Conservation (phyloP, 441 rosid genomes). For the Theobroma grandiflorum region DNA sequence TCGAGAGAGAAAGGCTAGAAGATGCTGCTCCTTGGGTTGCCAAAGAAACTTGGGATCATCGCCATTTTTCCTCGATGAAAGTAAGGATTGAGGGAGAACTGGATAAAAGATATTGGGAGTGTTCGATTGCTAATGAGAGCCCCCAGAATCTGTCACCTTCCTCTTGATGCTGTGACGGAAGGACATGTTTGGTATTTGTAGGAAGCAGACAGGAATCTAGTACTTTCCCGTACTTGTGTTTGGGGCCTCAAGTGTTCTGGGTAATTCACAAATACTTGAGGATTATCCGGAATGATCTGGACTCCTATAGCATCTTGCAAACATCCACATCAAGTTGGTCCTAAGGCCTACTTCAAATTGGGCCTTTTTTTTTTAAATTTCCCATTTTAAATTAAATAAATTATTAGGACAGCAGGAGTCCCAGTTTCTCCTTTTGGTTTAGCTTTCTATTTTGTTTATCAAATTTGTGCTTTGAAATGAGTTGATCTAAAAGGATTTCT, state of each 20-base stretch:
- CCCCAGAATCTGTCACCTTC: background rate
- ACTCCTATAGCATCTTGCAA: background rate
- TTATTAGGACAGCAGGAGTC: too few species aligned
- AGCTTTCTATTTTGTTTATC: too few species aligned
- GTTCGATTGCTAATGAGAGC: background rate
- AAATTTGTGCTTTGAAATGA: too few species aligned
- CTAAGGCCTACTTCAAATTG: too few species aligned
- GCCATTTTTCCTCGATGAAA: background rate
- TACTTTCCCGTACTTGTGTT: background rate
- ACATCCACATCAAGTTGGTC: too few species aligned
- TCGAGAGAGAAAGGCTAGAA: conserved; percentile 28
- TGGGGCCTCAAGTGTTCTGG: background rate
- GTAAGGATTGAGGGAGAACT: background rate
- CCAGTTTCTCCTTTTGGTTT: too few species aligned
- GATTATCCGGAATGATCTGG: background rate
- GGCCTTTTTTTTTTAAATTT: too few species aligned
- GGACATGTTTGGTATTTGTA: background rate
- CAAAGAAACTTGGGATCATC: conserved; percentile 28
- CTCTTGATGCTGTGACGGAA: rapidly evolving
- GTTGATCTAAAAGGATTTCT: too few species aligned
- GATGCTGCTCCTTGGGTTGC: conserved; percentile 22
- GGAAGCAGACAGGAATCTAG: background rate
- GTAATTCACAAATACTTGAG: background rate
- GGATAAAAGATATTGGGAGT: too few species aligned
- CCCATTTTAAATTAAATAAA: too few species aligned